A percentile compares a stretch with the other conserved stretches of the same genome.
Evolutionary conservation across 306 rosid genomes (phyloP).

Genomic region (Citrullus colocynthis): DNA sequence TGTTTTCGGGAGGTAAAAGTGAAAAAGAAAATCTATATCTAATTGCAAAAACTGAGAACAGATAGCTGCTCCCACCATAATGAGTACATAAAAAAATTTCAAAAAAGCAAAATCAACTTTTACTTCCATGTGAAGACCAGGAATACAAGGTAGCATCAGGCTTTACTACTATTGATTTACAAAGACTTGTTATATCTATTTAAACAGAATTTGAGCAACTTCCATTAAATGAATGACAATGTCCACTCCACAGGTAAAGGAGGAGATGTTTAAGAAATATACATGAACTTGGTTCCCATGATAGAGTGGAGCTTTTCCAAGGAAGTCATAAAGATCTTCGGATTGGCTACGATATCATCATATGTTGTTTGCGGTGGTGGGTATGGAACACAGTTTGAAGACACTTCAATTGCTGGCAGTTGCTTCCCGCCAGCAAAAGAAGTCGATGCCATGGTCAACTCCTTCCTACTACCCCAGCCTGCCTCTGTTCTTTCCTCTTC

Average conservation of each 20-base stretch:
- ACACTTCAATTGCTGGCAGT: constrained; percentile 27
- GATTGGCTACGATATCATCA: constrained; percentile 42
- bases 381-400: constrained; percentile 22
- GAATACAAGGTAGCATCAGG: neutral
- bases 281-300: constrained; percentile 86
- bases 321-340: constrained; percentile 42
- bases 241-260: neutral
- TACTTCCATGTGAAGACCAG: neutral
- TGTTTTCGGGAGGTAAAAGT: neutral
- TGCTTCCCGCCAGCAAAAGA: constrained; percentile 37
- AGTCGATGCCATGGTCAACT: constrained; percentile 50
- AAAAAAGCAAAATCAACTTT: neutral
- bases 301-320: constrained; percentile 63
- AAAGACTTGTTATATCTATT: neutral
- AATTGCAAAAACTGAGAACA: neutral
- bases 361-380: constrained; percentile 49
- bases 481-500: constrained; percentile 7
- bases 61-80: neutral
- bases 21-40: neutral
- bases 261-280: constrained; percentile 2
- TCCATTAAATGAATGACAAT: neutral
- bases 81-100: neutral
- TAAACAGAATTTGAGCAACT: neutral
- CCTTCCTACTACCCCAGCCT: constrained; percentile 15
- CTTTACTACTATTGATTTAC: neutral